These are phyloP conservation scores for Nigrospora sphaerica DNA, from an alignment of 2,329 filamentous ascomycete genomes.

Conservation along the genomic window DNA sequence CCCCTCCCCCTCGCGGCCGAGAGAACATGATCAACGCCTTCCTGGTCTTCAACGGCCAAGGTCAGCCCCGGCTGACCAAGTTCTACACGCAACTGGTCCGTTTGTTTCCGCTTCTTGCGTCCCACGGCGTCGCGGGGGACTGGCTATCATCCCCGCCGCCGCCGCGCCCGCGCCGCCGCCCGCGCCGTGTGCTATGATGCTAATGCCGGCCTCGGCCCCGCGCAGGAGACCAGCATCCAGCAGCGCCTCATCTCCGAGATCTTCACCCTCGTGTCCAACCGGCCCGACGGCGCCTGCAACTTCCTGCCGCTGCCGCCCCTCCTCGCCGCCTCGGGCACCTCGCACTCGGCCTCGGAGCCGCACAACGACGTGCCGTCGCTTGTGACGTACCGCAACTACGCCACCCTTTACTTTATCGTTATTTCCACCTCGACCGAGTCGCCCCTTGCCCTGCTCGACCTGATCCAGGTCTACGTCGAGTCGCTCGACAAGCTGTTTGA, in stretches of 20 bases:
- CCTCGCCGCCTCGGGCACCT: slow-evolving; percentile 54
- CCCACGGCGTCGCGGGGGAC: too few relatives aligned
- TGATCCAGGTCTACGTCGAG: slow-evolving; percentile 98
- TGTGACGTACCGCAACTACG: slow-evolving; percentile 96
- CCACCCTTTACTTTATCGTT: slow-evolving; percentile 96
- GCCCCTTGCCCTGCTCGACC: slow-evolving; percentile 86
- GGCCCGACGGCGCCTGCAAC: slow-evolving; percentile 89
- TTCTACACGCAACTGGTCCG: slow-evolving; percentile 94
- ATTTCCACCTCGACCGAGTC: slow-evolving; percentile 96
- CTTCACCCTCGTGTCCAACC: slow-evolving; percentile 89
- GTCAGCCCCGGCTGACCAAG: slow-evolving; percentile 92
- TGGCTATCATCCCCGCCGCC: too few relatives aligned
- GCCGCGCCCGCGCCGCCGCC: too few relatives aligned
- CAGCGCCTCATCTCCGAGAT: slow-evolving; percentile 96
- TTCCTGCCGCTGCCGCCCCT: slow-evolving; percentile 77
- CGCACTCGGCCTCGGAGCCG: slow-evolving; percentile 57
- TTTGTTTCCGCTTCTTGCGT: slow-evolving; percentile 2
- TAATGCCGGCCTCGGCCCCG: not conserved
- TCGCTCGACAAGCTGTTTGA: slow-evolving; percentile 91
- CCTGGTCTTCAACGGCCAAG: slow-evolving; percentile 96
- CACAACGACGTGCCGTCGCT: slow-evolving; percentile 88
- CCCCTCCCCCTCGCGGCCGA: slow-evolving; percentile 4
- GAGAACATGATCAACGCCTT: slow-evolving; percentile 91
- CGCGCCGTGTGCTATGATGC: not conserved
- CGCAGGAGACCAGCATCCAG: slow-evolving; percentile 90